These are phyloP conservation scores for Mediolabrus comicus DNA, from an alignment of 108 stramenopile genomes.

Conservation along the genomic window DNA sequence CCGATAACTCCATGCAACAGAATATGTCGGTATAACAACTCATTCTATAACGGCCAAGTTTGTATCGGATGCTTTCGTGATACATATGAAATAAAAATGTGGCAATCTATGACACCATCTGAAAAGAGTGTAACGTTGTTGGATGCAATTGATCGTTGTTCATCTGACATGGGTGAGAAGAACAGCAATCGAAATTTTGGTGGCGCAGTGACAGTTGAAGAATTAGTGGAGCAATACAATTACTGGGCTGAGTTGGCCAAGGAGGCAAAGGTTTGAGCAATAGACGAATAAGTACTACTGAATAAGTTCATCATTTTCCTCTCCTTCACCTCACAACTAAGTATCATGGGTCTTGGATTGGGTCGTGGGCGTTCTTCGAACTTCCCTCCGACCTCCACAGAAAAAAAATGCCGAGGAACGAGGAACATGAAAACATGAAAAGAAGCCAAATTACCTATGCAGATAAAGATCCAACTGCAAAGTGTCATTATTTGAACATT, in stretches of 20 bases:
- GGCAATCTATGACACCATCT: constrained; percentile 51
- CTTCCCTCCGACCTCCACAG: too few species aligned
- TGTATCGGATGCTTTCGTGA: constrained; percentile 80
- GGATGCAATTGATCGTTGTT: constrained; percentile 58
- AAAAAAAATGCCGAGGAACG: too few species aligned
- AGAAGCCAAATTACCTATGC: too few species aligned
- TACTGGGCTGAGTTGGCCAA: constrained; percentile 23
- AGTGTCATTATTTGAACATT: too few species aligned
- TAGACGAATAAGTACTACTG: too few species aligned
- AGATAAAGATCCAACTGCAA: too few species aligned
- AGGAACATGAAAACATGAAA: too few species aligned
- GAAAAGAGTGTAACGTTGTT: constrained; percentile 53
- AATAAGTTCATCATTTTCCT: too few species aligned
- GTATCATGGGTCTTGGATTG: too few species aligned
- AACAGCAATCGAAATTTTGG: constrained; percentile 10
- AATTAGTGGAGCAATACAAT: constrained; percentile 28
- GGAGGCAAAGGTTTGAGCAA: neutral
- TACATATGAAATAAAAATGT: constrained; percentile 59
- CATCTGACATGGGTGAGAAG: neutral
- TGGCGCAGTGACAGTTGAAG: constrained; percentile 31
- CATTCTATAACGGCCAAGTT: constrained; percentile 62
- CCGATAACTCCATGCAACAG: constrained; percentile 57
- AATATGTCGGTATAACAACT: constrained; percentile 70
- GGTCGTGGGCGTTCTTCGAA: too few species aligned
- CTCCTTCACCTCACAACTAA: too few species aligned